These are phyloP conservation scores for Kluyveromyces aestuarii DNA, from an alignment of 805 yeast species.

Conservation along the genomic window DNA sequence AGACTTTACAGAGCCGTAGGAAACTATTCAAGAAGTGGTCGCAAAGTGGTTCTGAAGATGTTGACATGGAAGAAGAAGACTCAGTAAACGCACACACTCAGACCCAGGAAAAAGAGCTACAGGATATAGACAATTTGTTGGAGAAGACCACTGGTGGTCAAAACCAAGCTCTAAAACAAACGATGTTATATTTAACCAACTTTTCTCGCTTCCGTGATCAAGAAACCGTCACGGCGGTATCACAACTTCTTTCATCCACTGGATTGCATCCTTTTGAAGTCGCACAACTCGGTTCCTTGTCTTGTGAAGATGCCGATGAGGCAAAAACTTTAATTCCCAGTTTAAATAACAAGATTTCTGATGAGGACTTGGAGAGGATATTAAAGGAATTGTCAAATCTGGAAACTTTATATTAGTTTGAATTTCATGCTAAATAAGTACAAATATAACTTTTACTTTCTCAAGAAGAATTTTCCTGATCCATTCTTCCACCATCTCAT, in stretches of 20 bases:
- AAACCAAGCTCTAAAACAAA: constrained; percentile 82
- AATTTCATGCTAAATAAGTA: neutral
- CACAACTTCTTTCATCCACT: constrained; percentile 64
- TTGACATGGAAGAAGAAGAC: constrained; percentile 20
- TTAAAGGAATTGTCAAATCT: constrained; percentile 76
- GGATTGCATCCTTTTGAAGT: constrained; percentile 91
- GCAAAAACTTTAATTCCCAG: constrained; percentile 92
- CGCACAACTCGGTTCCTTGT: constrained; percentile 79
- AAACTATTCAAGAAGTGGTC: constrained; percentile 38
- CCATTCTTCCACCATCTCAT: constrained; percentile 72
- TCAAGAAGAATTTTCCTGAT: constrained; percentile 33
- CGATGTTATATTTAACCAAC: constrained; percentile 74
- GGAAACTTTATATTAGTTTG: constrained; percentile 34
- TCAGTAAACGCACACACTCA: constrained; percentile 36
- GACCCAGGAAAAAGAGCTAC: constrained; percentile 35
- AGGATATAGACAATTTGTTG: constrained; percentile 23
- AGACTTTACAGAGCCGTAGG: constrained; percentile 72
- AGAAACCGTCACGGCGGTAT: constrained; percentile 89
- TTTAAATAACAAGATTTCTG: constrained; percentile 68
- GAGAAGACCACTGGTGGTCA: constrained; percentile 50
- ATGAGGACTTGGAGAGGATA: constrained; percentile 78
- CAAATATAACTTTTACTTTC: neutral
- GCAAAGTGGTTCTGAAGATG: constrained; percentile 5
- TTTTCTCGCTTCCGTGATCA: constrained; percentile 89
- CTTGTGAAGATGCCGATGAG: constrained; percentile 95